These are phyloP conservation scores for Cyberlindnera subsufficiens DNA, from an alignment of 805 yeast genomes.

Conservation along the genomic window DNA sequence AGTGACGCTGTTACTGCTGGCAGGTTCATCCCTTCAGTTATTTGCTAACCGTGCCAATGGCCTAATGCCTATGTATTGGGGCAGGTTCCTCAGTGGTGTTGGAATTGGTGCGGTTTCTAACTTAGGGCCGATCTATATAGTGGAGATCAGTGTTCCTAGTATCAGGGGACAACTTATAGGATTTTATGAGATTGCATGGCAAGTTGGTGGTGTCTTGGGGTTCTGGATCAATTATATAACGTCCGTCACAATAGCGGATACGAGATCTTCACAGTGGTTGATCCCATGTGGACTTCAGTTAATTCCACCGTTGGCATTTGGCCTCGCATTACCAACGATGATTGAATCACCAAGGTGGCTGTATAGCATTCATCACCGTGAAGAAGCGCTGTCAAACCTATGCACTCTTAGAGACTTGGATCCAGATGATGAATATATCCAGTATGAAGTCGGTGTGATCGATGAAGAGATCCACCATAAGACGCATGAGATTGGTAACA, in stretches of 20 bases:
- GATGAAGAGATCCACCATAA: constrained; percentile 20
- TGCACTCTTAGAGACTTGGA: constrained; percentile 32
- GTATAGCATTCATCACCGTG: constrained; percentile 28
- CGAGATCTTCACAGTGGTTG: constrained; percentile 34
- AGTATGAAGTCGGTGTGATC: constrained; percentile 31
- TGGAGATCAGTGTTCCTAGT: constrained; percentile 38
- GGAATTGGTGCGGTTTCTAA: constrained; percentile 48
- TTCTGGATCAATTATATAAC: constrained; percentile 3
- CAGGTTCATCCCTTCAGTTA: background rate
- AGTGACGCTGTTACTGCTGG: constrained; percentile 8
- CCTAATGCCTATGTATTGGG: constrained; percentile 41
- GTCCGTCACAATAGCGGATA: background rate
- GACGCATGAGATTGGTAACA: constrained; percentile 23
- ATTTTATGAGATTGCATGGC: constrained; percentile 5
- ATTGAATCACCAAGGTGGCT: constrained; percentile 42
- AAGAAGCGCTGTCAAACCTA: constrained; percentile 30
- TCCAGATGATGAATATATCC: constrained; percentile 31
- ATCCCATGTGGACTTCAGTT: constrained; percentile 42
- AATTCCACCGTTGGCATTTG: constrained; percentile 34
- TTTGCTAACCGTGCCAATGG: constrained; percentile 27
- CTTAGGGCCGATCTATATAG: constrained; percentile 41
- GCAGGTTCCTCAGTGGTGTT: constrained; percentile 41
- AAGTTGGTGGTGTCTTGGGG: constrained; percentile 3
- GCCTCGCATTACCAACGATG: constrained; percentile 30
- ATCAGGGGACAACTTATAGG: constrained; percentile 32